Evolutionary conservation across 2,329 filamentous ascomycete genomes (phyloP).

Genomic region (Penicillium griseofulvum): DNA sequence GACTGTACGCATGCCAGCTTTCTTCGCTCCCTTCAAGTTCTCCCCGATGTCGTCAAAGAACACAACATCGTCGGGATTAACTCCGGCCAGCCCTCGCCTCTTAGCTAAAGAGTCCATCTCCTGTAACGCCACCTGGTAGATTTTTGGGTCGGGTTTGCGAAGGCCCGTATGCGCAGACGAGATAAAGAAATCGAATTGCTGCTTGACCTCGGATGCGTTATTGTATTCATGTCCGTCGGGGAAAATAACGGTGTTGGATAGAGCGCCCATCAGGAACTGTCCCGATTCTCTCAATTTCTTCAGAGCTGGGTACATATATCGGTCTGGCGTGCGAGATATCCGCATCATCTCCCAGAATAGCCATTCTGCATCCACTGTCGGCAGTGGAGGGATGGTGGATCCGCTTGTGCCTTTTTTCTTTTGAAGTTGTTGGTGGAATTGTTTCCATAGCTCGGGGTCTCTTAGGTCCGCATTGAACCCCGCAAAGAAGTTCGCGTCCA

Average conservation of each 20-base stretch:
- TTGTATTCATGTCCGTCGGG: constrained; percentile 70
- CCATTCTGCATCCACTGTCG: constrained; percentile 70
- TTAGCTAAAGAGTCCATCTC: constrained; percentile 63
- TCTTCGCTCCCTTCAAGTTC: constrained; percentile 78
- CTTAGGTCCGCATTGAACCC: constrained; percentile 74
- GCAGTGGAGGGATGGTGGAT: constrained; percentile 58
- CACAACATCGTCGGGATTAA: constrained; percentile 67
- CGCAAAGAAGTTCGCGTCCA: constrained; percentile 72
- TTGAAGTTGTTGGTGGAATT: constrained; percentile 49
- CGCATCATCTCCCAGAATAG: constrained; percentile 94
- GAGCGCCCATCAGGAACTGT: constrained; percentile 70
- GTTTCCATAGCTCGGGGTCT: constrained; percentile 64
- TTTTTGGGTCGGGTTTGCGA: constrained; percentile 78
- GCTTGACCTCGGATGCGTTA: constrained; percentile 59
- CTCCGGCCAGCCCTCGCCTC: constrained; percentile 53
- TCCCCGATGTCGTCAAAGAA: constrained; percentile 95
- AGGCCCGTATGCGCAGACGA: constrained; percentile 82
- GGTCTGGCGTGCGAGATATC: constrained; percentile 67
- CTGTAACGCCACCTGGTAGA: constrained; percentile 72
- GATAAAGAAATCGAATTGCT: constrained; percentile 81
- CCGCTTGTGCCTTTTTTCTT: constrained; percentile 24
- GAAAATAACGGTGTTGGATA: constrained; percentile 89
- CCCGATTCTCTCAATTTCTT: constrained; percentile 63
- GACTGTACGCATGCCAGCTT: constrained; percentile 73
- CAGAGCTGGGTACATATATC: constrained; percentile 84